Conservation (phyloP, 345 rosid species). For the Iberis pinnata region DNA sequence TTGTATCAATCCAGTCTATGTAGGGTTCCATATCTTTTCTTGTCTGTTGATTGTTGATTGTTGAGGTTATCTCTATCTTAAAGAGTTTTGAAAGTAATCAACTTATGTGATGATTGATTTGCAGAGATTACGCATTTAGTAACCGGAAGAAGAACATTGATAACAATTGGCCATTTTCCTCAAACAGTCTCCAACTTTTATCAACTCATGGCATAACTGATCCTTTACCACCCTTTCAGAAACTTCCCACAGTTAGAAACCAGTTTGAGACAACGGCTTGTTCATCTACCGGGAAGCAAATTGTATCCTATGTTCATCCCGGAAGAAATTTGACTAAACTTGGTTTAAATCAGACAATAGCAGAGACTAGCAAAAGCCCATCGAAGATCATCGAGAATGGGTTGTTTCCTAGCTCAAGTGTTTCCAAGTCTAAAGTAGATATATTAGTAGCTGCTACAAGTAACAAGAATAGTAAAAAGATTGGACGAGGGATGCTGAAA, state of each 20-base stretch:
- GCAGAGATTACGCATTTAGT: constrained; percentile 83
- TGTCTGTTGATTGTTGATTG: background rate
- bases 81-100: too few relatives aligned
- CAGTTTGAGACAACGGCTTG: constrained; percentile 30
- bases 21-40: background rate
- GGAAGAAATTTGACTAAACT: constrained; percentile 27
- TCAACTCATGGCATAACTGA: constrained; percentile 81
- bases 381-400: constrained; percentile 45
- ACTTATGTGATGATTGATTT: constrained; percentile 18
- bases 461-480: constrained; percentile 48
- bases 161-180: constrained; percentile 88
- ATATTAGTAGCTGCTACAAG: constrained; percentile 25
- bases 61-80: too few relatives aligned
- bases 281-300: constrained; percentile 32
- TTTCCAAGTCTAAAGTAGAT: constrained; percentile 51
- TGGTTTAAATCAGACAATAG: constrained; percentile 24
- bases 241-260: constrained; percentile 36
- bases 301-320: constrained; percentile 21
- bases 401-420: constrained; percentile 46
- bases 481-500: constrained; percentile 64
- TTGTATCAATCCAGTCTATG: background rate
- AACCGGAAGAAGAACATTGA: constrained; percentile 69
- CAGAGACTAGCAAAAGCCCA: constrained; percentile 36
- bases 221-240: constrained; percentile 81
- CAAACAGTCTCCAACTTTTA: constrained; percentile 64